phyloP scores from a whole-genome alignment of 176 grass and related monocot species.

The Musa acuminata region DNA sequence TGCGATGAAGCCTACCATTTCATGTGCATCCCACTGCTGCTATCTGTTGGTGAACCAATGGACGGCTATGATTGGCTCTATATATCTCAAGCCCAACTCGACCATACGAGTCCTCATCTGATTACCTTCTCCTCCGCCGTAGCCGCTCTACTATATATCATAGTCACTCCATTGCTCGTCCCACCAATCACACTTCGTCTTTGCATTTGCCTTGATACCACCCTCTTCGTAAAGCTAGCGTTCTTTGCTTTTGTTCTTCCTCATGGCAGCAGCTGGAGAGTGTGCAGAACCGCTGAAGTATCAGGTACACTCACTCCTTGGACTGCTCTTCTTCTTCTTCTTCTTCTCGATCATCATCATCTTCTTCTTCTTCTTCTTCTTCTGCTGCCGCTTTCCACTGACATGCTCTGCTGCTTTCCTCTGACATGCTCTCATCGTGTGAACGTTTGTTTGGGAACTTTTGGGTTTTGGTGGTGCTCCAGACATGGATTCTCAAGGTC shows the following conservation, averaged over 20 bases:
- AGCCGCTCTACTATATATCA: neutral
- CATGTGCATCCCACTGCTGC: neutral
- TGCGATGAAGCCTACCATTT: neutral
- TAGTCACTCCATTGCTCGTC: neutral
- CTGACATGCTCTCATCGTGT: neutral
- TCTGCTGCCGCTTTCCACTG: no score
- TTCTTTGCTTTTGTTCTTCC: neutral
- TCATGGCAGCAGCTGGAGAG: conserved; percentile 65
- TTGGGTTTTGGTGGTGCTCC: neutral
- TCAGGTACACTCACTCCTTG: conserved; percentile 39
- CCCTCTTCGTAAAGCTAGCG: neutral
- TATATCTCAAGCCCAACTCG: neutral
- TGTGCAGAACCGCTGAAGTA: conserved; percentile 58
- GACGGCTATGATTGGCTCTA: neutral
- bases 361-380: no score
- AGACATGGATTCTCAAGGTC: conserved; percentile 77
- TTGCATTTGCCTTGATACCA: no score
- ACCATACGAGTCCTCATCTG: neutral
- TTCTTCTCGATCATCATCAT: no score
- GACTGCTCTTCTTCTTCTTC: no score
- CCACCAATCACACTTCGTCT: neutral
- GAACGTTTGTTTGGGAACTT: conserved; percentile 1
- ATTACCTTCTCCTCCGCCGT: neutral
- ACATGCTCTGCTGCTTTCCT: neutral
- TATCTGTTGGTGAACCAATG: neutral